Evolutionary conservation across 2,329 filamentous ascomycete genomes (phyloP).

Genomic region (Cordyceps cateniannulata): DNA sequence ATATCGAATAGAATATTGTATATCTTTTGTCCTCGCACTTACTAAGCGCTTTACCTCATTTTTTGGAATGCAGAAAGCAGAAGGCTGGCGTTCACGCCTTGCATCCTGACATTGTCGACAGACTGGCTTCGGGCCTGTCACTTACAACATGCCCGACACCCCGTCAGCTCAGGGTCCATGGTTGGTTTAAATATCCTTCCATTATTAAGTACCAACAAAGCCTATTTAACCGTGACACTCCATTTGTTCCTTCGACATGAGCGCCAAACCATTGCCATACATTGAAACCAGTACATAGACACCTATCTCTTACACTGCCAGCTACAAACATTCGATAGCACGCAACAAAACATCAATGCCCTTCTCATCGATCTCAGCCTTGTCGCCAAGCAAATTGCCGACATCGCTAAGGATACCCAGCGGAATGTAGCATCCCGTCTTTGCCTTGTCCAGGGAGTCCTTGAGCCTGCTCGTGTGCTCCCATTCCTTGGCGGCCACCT

Average conservation of each 20-base stretch:
- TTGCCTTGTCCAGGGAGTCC: slow-evolving; percentile 77
- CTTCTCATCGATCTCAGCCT: slow-evolving; percentile 40
- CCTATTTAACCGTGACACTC: background rate
- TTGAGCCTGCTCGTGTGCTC: slow-evolving; percentile 89
- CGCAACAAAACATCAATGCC: slow-evolving; percentile 53
- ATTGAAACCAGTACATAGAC: background rate
- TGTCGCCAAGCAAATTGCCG: slow-evolving; percentile 63
- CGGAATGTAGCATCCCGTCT: slow-evolving; percentile 73
- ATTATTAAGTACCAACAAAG: background rate
- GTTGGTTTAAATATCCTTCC: background rate
- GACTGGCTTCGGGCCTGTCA: too few species aligned
- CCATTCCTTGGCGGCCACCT: slow-evolving; percentile 85
- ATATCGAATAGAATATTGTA: too few species aligned
- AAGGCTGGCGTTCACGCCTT: too few species aligned
- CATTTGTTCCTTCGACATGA: background rate
- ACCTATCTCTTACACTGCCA: background rate
- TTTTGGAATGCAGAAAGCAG: too few species aligned
- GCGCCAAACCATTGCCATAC: background rate
- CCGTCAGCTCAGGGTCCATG: too few species aligned
- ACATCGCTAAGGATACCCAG: slow-evolving; percentile 85
- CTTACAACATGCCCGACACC: too few species aligned
- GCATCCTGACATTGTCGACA: too few species aligned
- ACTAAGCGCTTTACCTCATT: too few species aligned
- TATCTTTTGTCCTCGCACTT: too few species aligned
- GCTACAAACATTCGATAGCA: slow-evolving; percentile 52